phyloP scores from a whole-genome alignment of 2,329 filamentous ascomycete genomes.

The Akanthomyces muscarius region DNA sequence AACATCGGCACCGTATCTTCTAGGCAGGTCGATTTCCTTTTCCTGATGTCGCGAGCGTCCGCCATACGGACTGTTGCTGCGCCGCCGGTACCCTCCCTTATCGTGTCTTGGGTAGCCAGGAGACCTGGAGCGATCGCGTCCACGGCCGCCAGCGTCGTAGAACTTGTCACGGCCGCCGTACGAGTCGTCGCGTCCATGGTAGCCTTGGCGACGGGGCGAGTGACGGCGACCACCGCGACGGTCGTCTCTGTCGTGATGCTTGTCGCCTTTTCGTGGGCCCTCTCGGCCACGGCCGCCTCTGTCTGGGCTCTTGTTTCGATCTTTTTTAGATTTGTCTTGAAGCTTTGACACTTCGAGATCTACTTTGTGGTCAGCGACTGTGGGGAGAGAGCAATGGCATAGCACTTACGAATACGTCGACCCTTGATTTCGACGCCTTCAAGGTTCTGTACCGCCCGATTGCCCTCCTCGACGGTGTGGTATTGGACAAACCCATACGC shows the following conservation, averaged over 20 bases:
- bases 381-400: background rate
- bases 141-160: constrained; percentile 36
- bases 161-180: constrained; percentile 52
- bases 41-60: constrained; percentile 43
- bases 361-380: constrained; percentile 37
- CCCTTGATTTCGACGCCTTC: constrained; percentile 80
- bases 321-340: constrained; percentile 69
- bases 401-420: constrained; percentile 81
- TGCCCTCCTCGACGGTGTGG: constrained; percentile 69
- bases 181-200: constrained; percentile 57
- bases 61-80: constrained; percentile 64
- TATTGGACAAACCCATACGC: constrained; percentile 98
- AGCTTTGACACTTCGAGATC: constrained; percentile 88
- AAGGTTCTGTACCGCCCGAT: constrained; percentile 68
- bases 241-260: constrained; percentile 55
- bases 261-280: constrained; percentile 25
- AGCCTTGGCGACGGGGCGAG: constrained; percentile 53
- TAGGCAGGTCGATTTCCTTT: constrained; percentile 65
- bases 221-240: constrained; percentile 60
- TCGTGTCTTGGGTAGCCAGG: constrained; percentile 46
- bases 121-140: constrained; percentile 65
- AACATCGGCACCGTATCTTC: constrained; percentile 68
- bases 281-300: constrained; percentile 44
- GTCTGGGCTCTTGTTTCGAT: constrained; percentile 57
- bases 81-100: constrained; percentile 55